Percentiles rank a stretch among this genome's conserved stretches.
Evolutionary conservation across 2,329 filamentous ascomycete species (phyloP).

Genomic region (Pseudogymnoascus sp.): DNA sequence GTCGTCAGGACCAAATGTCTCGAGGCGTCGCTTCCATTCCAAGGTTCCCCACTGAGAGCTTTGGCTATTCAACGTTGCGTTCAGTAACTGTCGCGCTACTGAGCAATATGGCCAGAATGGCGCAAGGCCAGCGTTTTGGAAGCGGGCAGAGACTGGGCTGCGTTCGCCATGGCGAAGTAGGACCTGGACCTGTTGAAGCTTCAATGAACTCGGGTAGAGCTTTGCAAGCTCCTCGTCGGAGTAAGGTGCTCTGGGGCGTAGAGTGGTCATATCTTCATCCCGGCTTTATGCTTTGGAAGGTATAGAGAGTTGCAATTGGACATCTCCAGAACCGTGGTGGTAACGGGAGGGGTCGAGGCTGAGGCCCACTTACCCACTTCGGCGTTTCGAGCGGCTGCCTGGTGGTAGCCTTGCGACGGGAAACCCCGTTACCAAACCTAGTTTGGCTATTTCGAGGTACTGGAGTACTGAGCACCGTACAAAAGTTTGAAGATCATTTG

Average conservation of each 20-base stretch:
- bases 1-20: slow-evolving; percentile 68
- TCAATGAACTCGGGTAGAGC: slow-evolving; percentile 72
- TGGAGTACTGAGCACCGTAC: not conserved
- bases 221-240: slow-evolving; percentile 67
- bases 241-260: slow-evolving; percentile 68
- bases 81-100: slow-evolving; percentile 62
- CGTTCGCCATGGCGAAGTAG: slow-evolving; percentile 73
- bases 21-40: slow-evolving; percentile 64
- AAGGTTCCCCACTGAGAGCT: slow-evolving; percentile 28
- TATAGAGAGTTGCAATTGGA: not conserved
- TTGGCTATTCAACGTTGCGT: slow-evolving; percentile 47
- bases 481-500: slow-evolving; percentile 3
- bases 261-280: slow-evolving; percentile 61
- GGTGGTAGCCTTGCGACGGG: not conserved
- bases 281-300: not conserved
- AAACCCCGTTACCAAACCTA: slow-evolving; percentile 1
- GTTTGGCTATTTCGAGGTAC: not conserved
- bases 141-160: slow-evolving; percentile 79
- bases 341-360: not conserved
- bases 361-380: not conserved
- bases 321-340: not conserved
- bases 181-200: slow-evolving; percentile 85
- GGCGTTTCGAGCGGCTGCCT: not conserved
- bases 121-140: slow-evolving; percentile 65
- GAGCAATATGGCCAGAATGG: slow-evolving; percentile 86